Base-by-base conservation (phyloP, 129 eudicot genomes). In the Centrapalus pauciflorus region DNA sequence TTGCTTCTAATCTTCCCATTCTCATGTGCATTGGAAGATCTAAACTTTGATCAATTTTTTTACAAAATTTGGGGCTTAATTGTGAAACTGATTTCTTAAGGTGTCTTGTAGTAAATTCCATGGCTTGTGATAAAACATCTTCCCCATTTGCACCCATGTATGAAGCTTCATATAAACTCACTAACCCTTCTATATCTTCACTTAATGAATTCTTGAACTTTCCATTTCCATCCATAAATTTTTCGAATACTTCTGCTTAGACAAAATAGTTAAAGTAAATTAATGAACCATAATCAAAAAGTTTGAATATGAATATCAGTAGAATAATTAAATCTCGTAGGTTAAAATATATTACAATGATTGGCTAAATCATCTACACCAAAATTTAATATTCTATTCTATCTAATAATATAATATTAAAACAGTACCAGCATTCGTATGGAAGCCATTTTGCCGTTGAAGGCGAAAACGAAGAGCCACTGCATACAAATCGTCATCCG, bases 111-210 rank as follows among this genome's bases (percentile, higher is more conserved):
- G 85, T 79, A 67, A 73, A 70, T 20, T 56, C 65, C 68, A 30
- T 66, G 0, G 95, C 90, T 10, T 74, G 59, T 13, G 66, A 66
- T 48, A 81, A 16, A 30, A 83, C 9, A 28, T 63, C 56, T 74
- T 83, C 95, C 1, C 64, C 78, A 23, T 67, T 68, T 14, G 73
- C 59, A 34, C 83, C 82, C 55, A 79, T 23, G 62, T 81, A 52
- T 2, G 95, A 81, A 52, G 95, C 90, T 76, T 87, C 95, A 49
- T 73, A 87, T 67, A 84, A 71, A 77, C 95, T 83, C 62, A 87
- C 11, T 65, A 84, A 21, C 1, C 85, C 87, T 38, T 35, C 2
- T n/a, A 50, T 71, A 69, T 87, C 87, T 19, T 79, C 66, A 12
- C 16, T 11, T 25, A 72, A 23, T 20, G 80, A 72, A 32, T 59